Base-by-base conservation (phyloP, 2,329 filamentous ascomycete genomes). In the Ophiosphaerella herpotricha region DNA sequence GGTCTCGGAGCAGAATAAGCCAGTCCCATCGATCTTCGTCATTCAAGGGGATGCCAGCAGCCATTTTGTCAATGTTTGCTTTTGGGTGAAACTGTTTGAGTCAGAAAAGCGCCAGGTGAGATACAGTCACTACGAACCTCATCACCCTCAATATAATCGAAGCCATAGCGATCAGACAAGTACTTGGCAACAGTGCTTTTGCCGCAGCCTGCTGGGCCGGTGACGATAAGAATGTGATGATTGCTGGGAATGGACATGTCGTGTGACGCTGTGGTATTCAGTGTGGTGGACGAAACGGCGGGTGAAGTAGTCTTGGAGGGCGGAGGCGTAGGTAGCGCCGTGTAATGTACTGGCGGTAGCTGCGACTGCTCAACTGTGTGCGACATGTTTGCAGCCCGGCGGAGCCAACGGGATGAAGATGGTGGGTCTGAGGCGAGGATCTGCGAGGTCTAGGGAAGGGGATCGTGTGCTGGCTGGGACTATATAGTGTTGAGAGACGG, bases 11-110 rank as follows among this genome's bases (percentile, higher is more conserved):
- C 6, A 73, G 60, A 46, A 79, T 78, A 14, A 99, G 85, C 94
- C 94, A 99, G 78, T 97, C 93, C 94, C 94, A 97, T 57, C 94
- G 88, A 76, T 99, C 94, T 52, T 86, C 87, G 70, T 99, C 94
- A 48, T 89, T 96, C 32, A 99, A 81, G 2, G 94, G 91, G 48
- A 85, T 86, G 60, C 90, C 90, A 61, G 81, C 82, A 67, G 83
- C 81, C 94, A 99, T 99, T 76, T 97, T 99, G 46, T 92, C 87
- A 31, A 81, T 76, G 51, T 81, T 80, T 9, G 72, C 66, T 32
- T 74, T 71, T 1, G 79, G 78, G 63, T 82, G 80, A 60, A 74
- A 80, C 78, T 80, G 37, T 7, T 35, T 7, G 7, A 7, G 34
- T 53, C 23, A 51, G 46, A 34, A 29, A 26, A 14, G n/a, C 16